Percentiles rank a stretch among this genome's conserved stretches.
These are phyloP conservation scores for Chlorella sp. DNA, from an alignment of 139 green algal genomes.

Conservation along the genomic window DNA sequence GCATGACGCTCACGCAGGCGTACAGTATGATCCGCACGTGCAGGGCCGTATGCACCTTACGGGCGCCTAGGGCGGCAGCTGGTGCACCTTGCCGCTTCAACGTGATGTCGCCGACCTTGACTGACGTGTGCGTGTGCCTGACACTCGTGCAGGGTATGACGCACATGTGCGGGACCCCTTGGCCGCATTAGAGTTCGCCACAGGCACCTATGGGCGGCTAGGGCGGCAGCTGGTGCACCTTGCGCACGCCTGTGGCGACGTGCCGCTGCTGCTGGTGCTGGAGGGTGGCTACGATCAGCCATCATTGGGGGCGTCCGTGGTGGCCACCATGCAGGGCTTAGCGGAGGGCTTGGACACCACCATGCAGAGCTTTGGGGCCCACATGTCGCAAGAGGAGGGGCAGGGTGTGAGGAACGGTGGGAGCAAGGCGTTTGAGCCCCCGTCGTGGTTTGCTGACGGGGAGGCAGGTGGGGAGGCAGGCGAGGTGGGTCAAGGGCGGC, in stretches of 20 bases:
- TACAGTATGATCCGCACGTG: no score
- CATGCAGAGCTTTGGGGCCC: no score
- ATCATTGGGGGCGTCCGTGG: not conserved
- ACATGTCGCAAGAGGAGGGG: no score
- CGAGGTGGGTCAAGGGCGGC: no score
- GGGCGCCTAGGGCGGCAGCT: no score
- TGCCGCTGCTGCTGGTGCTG: not conserved
- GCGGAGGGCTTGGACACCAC: not conserved
- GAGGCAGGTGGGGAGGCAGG: no score
- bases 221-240: not conserved
- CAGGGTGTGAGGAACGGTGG: no score
- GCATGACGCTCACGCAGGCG: not conserved
- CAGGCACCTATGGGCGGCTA: not conserved
- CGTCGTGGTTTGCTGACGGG: no score
- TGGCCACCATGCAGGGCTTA: not conserved
- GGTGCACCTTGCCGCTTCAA: not conserved
- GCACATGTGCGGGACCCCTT: not conserved
- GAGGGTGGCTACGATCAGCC: not conserved
- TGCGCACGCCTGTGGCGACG: not conserved
- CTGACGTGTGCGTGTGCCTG: not conserved
- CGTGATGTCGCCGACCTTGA: not conserved
- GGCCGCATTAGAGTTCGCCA: not conserved
- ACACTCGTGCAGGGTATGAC: not conserved
- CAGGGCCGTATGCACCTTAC: no score
- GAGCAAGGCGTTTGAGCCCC: no score